Evolutionary conservation across 768 basidiomycete species (phyloP), one percentile per base, ranked within the genome.

Genomic region (Lactarius deliciosus): DNA sequence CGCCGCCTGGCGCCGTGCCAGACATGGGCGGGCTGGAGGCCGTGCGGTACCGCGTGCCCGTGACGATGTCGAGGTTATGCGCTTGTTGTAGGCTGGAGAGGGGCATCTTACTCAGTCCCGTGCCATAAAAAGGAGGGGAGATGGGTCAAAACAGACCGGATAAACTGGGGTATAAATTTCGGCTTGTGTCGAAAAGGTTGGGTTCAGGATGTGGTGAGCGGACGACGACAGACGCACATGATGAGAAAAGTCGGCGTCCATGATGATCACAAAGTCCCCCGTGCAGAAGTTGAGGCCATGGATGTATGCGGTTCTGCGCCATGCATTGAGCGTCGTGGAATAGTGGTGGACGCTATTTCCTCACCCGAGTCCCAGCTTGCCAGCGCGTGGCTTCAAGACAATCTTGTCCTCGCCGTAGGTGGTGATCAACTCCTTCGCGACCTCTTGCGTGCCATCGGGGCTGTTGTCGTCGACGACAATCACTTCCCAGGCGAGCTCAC

Each of bases 181-280:
- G 94, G 94, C 94, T 95, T 62, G 10, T 41, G 28, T 38, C 25
- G 34, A n/a, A n/a, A 13, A 36, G 22, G 30, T 57, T 13, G 18
- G 5, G 20, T 53, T 13, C 18, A 7, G 7, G n/a, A 40, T 13
- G 22, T 53, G 25, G 18, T 15, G 56, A 5, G 32, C 55, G 32
- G 13, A 32, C 34, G 15, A 32, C 20, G 20, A 38, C 20, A 20
- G 10, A 78, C 90, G 55, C 78, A 94, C 94, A 71, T 96, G 94
- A 73, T 96, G 94, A 6, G 93, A 95, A 77, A 96, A 95, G 78
- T 96, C 94, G 60, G 94, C 94, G 72, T 96, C 94, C 94, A 96
- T 96, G 75, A 96, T 96, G 74, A 96, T 92, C 25, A 95, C 92
- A 78, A 95, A 96, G 77, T 93, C 92, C 10, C 94, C 94, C 0